Conservation (phyloP, 805 yeast species). For the Saccharomycopsis sp. region DNA sequence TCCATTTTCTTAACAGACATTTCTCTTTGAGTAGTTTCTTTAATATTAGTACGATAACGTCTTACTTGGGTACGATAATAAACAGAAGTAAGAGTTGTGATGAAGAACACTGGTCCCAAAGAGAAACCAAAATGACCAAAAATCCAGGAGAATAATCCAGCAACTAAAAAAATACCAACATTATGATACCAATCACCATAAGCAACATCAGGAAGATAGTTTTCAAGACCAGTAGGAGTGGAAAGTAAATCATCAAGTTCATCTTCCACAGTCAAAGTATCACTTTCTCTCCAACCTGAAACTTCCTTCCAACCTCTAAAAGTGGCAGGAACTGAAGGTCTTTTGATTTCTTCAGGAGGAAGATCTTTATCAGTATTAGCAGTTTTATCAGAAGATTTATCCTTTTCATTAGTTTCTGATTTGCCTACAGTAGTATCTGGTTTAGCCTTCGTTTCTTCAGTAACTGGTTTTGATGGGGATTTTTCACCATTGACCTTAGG, state of each 20-base stretch:
- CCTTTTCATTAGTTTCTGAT: no score
- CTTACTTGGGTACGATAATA: conserved; percentile 79
- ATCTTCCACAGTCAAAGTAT: conserved; percentile 53
- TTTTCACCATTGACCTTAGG: no score
- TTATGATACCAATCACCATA: conserved; percentile 98
- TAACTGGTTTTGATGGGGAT: no score
- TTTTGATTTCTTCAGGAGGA: conserved; percentile 20
- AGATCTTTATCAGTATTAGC: no score
- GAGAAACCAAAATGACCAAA: conserved; percentile 71
- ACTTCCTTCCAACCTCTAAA: conserved; percentile 93
- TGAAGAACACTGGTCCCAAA: conserved; percentile 69
- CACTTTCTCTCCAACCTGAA: conserved; percentile 73
- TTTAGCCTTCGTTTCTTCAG: no score
- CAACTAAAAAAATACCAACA: conserved; percentile 57
- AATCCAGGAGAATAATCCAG: conserved; percentile 65
- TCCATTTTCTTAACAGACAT: conserved; percentile 73
- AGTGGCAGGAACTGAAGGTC: conserved; percentile 52
- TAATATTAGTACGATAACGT: conserved; percentile 59
- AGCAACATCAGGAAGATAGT: conserved; percentile 58
- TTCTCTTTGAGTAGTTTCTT: conserved; percentile 81
- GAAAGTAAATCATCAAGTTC: conserved; percentile 60
- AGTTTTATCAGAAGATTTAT: no score
- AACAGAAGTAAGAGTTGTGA: conserved; percentile 50
- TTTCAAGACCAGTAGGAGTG: conserved; percentile 64
- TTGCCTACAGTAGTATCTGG: no score